Conservation (phyloP, 75 land plant species). For the Adiantum capillusveneris region DNA sequence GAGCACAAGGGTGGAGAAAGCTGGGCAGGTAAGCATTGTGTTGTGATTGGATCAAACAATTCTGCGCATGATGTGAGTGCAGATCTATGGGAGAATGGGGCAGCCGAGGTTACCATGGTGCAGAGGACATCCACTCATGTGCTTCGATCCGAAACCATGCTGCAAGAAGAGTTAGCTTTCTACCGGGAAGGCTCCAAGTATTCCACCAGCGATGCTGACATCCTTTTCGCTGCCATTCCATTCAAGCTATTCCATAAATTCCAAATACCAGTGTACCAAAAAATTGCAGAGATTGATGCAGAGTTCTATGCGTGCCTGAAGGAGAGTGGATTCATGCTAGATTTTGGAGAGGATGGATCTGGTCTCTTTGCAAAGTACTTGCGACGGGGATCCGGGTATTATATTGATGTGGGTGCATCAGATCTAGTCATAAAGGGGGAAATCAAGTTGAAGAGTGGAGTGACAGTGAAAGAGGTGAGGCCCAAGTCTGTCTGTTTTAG, state of each 20-base stretch:
- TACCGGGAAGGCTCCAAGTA: background rate
- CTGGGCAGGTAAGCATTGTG: slow-evolving; percentile 8
- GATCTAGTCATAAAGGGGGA: background rate
- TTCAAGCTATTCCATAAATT: background rate
- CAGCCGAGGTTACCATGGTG: slow-evolving; percentile 14
- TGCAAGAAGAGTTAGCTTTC: background rate
- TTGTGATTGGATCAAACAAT: slow-evolving; percentile 12
- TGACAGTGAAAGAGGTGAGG: background rate
- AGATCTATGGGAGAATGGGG: slow-evolving; percentile 9
- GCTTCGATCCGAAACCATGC: background rate
- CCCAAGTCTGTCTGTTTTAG: background rate
- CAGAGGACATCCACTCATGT: slow-evolving; percentile 11
- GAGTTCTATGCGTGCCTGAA: slow-evolving; percentile 2
- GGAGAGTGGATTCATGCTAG: slow-evolving; percentile 8
- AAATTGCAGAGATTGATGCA: background rate
- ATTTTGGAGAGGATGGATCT: slow-evolving; percentile 14
- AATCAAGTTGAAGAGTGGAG: slow-evolving; percentile 5
- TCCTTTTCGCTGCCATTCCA: slow-evolving; percentile 4
- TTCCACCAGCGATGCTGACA: background rate
- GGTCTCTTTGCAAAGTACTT: slow-evolving; percentile 4
- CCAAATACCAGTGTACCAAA: background rate
- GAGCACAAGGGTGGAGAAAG: background rate
- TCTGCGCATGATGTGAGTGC: slow-evolving; percentile 13
- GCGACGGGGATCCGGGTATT: slow-evolving; percentile 10
- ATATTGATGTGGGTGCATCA: slow-evolving; percentile 10